A percentile compares a stretch with the other conserved stretches of the same genome.
These are phyloP conservation scores for Lactifluus hygrophoroides DNA, from an alignment of 768 basidiomycete species.

Conservation along the genomic window DNA sequence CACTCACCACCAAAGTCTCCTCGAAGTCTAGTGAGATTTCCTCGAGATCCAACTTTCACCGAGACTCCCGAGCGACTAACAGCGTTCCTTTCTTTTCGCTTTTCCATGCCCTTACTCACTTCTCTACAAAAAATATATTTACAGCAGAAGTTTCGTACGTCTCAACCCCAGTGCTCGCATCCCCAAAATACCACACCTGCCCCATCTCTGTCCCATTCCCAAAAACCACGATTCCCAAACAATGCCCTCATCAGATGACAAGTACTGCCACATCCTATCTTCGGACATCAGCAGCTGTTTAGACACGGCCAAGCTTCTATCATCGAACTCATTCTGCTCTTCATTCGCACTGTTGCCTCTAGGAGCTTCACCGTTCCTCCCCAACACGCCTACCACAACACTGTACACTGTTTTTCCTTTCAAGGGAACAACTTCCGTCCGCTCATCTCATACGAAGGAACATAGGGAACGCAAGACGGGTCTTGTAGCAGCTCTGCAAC, in stretches of 20 bases:
- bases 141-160: constrained; percentile 6
- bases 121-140: not conserved
- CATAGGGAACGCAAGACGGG: constrained; percentile 25
- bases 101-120: not conserved
- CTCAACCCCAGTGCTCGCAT: constrained; percentile 8
- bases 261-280: constrained; percentile 37
- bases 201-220: constrained; percentile 11
- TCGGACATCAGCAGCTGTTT: constrained; percentile 22
- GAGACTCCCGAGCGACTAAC: too few relatives aligned
- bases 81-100: constrained; percentile 9
- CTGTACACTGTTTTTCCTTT: constrained; percentile 13
- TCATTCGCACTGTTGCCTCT: constrained; percentile 42
- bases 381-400: constrained; percentile 21
- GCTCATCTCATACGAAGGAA: constrained; percentile 21
- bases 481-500: constrained; percentile 27
- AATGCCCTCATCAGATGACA: constrained; percentile 32
- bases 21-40: too few relatives aligned
- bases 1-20: too few relatives aligned
- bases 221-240: constrained; percentile 20
- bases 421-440: not conserved
- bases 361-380: constrained; percentile 34
- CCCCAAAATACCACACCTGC: constrained; percentile 11
- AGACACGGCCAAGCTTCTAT: constrained; percentile 19
- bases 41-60: too few relatives aligned
- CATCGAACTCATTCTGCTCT: constrained; percentile 34